phyloP scores from a whole-genome alignment of 495 filamentous ascomycete species.

The Elasticomyces elasticus region DNA sequence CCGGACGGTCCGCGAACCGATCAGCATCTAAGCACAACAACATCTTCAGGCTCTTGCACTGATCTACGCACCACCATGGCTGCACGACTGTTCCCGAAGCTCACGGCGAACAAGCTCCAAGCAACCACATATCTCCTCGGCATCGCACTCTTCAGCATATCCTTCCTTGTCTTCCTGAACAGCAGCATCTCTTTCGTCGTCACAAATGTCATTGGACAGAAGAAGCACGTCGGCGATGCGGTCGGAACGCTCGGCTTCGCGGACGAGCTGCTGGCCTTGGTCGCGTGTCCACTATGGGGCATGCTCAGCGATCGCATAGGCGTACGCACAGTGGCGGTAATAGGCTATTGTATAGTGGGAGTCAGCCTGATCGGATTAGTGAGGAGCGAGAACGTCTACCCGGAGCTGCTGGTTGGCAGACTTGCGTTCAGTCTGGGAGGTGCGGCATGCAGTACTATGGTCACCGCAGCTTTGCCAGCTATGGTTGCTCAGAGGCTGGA shows the following conservation, averaged over 20 bases:
- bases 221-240: constrained; percentile 68
- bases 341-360: constrained; percentile 73
- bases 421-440: constrained; percentile 84
- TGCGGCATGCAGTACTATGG: constrained; percentile 90
- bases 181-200: constrained; percentile 88
- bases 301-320: constrained; percentile 81
- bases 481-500: constrained; percentile 42
- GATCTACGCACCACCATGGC: neutral
- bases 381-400: constrained; percentile 77
- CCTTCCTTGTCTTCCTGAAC: constrained; percentile 96
- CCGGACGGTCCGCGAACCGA: no score
- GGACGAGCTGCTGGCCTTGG: constrained; percentile 83
- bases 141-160: constrained; percentile 89
- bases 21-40: no score
- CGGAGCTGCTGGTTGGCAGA: constrained; percentile 75
- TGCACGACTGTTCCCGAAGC: constrained; percentile 25
- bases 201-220: constrained; percentile 74
- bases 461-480: constrained; percentile 83
- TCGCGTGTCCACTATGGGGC: constrained; percentile 89
- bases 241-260: constrained; percentile 93
- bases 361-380: constrained; percentile 69
- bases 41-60: neutral
- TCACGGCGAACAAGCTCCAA: constrained; percentile 62
- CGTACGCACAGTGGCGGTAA: constrained; percentile 56
- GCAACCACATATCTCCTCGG: constrained; percentile 75